These are phyloP conservation scores for Combretum micranthum DNA, from an alignment of 345 rosid genomes.

Conservation along the genomic window DNA sequence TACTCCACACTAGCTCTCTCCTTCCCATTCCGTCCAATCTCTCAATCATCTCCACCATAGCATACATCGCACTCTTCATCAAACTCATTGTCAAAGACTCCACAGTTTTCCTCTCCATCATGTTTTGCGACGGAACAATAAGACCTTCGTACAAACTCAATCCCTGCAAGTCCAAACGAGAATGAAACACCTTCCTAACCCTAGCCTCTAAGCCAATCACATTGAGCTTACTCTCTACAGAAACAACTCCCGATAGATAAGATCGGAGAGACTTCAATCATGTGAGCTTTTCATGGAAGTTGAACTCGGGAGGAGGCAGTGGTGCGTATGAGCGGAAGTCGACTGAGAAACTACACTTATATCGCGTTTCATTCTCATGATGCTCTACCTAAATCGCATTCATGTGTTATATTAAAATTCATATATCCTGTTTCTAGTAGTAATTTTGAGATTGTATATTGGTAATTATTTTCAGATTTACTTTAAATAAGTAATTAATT, in stretches of 20 bases:
- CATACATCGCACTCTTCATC: constrained; percentile 58
- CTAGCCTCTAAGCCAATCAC: constrained; percentile 43
- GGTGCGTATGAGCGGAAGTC: constrained; percentile 35
- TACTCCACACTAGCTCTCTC: constrained; percentile 23
- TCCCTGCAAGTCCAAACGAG: constrained; percentile 24
- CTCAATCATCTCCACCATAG: constrained; percentile 77
- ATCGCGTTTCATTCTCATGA: too few relatives aligned
- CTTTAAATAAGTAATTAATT: too few relatives aligned
- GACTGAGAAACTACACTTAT: too few relatives aligned
- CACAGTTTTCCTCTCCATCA: constrained; percentile 24
- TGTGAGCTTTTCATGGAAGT: constrained; percentile 54
- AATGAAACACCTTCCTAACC: constrained; percentile 41
- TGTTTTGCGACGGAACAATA: constrained; percentile 41
- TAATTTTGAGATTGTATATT: too few relatives aligned
- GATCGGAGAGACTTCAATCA: constrained; percentile 55
- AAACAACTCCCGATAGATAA: constrained; percentile 30
- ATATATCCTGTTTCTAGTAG: too few relatives aligned
- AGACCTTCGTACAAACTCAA: constrained; percentile 44
- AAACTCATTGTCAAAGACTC: constrained; percentile 33
- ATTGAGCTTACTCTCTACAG: constrained; percentile 26
- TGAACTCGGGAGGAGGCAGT: constrained; percentile 50
- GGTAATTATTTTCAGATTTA: too few relatives aligned
- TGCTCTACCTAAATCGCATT: too few relatives aligned
- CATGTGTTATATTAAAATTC: too few relatives aligned
- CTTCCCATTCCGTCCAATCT: constrained; percentile 36